A percentile compares a stretch with the other conserved stretches of the same genome.
Conservation (phyloP, 2,329 filamentous ascomycete species). For the Kalmusia sp. region DNA sequence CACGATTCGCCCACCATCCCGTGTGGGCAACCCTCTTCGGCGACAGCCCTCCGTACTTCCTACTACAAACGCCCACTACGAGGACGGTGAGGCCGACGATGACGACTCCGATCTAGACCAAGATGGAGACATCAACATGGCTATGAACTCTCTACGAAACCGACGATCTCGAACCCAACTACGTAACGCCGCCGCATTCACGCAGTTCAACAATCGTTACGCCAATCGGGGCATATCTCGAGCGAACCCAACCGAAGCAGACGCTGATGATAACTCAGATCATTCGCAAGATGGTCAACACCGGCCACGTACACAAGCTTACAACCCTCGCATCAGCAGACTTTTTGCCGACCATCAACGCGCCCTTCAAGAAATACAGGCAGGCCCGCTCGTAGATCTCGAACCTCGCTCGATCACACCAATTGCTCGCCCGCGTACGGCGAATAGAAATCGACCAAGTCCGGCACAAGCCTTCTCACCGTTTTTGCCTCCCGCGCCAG, state of each 20-base stretch:
- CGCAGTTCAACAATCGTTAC: constrained; percentile 32
- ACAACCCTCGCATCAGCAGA: constrained; percentile 50
- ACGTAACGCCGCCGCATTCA: constrained; percentile 34
- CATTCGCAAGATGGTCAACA: constrained; percentile 42
- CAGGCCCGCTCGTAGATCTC: constrained; percentile 42
- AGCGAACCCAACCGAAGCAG: constrained; percentile 35
- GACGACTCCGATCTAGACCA: constrained; percentile 49
- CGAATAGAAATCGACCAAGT: constrained; percentile 47
- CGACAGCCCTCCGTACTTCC: constrained; percentile 47
- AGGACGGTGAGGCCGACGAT: constrained; percentile 52
- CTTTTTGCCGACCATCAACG: constrained; percentile 51
- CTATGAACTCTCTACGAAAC: constrained; percentile 40
- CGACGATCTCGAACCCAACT: constrained; percentile 46
- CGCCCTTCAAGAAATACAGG: constrained; percentile 43
- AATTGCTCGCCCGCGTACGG: constrained; percentile 46
- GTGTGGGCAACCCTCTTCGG: constrained; percentile 44
- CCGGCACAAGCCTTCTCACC: constrained; percentile 45
- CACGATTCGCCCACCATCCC: constrained; percentile 48
- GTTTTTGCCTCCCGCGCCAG: constrained; percentile 36
- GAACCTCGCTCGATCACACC: constrained; percentile 48
- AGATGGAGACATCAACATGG: constrained; percentile 47
- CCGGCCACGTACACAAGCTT: constrained; percentile 41
- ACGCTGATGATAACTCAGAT: constrained; percentile 49
- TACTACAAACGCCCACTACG: constrained; percentile 43
- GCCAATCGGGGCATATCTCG: constrained; percentile 32